Conservation (phyloP, 805 yeast genomes). For the Candida stauntonica region DNA sequence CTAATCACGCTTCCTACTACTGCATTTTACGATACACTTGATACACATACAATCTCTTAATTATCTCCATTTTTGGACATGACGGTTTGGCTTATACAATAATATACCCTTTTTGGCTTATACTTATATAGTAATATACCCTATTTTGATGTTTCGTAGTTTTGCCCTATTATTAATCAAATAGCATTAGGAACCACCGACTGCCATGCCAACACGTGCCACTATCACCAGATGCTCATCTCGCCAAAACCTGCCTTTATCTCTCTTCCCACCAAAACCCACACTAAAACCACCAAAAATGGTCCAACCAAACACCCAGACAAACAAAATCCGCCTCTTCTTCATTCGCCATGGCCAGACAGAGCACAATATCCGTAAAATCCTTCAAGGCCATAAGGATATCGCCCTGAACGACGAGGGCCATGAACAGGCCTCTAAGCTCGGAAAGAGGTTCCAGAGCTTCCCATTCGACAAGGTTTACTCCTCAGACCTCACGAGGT, state of each 20-base stretch:
- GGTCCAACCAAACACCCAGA: conserved; percentile 13
- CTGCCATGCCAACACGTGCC: too few relatives aligned
- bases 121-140: too few relatives aligned
- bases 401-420: conserved; percentile 63
- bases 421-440: conserved; percentile 48
- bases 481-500: conserved; percentile 45
- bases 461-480: conserved; percentile 31
- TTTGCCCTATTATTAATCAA: background rate
- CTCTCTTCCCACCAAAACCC: too few relatives aligned
- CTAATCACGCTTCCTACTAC: background rate
- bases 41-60: background rate
- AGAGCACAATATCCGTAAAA: conserved; percentile 60
- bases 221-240: background rate
- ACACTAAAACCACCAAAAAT: too few relatives aligned
- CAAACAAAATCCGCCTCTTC: conserved; percentile 42
- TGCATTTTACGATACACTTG: background rate
- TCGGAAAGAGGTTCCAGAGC: conserved; percentile 41
- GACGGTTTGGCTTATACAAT: too few relatives aligned
- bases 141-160: background rate
- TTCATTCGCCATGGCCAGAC: conserved; percentile 85
- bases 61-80: too few relatives aligned
- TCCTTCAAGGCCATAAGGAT: conserved; percentile 76
- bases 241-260: too few relatives aligned
- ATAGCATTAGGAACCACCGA: background rate
- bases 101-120: too few relatives aligned